Conservation (phyloP, 1,284 basidiomycete genomes). For the Testicularia cyperi region DNA sequence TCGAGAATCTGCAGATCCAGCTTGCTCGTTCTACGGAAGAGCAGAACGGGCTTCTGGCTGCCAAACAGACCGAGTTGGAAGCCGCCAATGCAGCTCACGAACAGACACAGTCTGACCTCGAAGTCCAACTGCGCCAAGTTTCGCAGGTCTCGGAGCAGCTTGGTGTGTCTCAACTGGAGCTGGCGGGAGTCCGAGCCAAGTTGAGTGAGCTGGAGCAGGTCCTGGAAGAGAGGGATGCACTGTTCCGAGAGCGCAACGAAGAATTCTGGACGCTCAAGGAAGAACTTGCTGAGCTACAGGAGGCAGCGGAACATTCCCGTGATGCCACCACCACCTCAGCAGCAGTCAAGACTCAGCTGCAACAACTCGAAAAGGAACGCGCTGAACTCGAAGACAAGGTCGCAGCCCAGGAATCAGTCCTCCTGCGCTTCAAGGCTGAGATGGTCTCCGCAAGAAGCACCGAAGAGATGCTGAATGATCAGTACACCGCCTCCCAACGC, state of each 20-base stretch:
- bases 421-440: conserved; percentile 13
- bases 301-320: conserved; percentile 11
- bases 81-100: too few species aligned
- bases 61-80: too few species aligned
- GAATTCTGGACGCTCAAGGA: conserved; percentile 48
- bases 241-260: conserved; percentile 13
- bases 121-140: too few species aligned
- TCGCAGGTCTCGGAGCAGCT: too few species aligned
- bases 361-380: neutral
- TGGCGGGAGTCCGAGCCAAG: neutral
- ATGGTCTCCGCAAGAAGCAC: conserved; percentile 7
- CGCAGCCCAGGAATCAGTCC: conserved; percentile 3
- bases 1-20: too few species aligned
- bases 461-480: conserved; percentile 25
- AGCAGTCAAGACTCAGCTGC: neutral
- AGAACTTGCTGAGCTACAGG: conserved; percentile 43
- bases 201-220: conserved; percentile 8
- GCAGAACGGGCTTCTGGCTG: too few species aligned
- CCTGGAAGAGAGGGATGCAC: conserved; percentile 8
- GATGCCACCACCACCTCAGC: neutral
- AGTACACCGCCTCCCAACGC: conserved; percentile 13
- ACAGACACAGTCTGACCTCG: too few species aligned
- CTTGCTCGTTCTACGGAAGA: too few species aligned
- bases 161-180: too few species aligned
- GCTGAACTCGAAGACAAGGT: neutral